Conservation (phyloP, 2,329 filamentous ascomycete genomes). For the Aspergillus pseudoglaucus region DNA sequence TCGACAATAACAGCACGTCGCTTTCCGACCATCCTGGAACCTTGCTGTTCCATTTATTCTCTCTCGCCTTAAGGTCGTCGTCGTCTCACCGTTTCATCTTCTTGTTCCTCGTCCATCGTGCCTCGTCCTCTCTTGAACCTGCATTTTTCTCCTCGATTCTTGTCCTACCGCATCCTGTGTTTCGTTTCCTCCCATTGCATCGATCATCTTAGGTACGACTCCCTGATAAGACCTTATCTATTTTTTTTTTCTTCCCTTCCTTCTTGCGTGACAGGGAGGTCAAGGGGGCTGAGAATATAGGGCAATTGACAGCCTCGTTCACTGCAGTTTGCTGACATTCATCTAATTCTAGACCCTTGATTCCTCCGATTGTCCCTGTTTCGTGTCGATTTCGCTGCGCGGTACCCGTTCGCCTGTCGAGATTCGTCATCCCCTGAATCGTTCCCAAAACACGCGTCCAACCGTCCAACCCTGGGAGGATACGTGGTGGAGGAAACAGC, state of each 20-base stretch:
- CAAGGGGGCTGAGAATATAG: too few species aligned
- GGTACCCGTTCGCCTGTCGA: conserved; percentile 5
- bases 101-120: conserved; percentile 20
- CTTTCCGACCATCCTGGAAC: conserved; percentile 18
- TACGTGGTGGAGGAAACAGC: conserved; percentile 2
- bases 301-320: too few species aligned
- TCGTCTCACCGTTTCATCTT: conserved; percentile 17
- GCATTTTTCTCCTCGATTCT: conserved; percentile 13
- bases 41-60: conserved; percentile 15
- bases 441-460: conserved; percentile 9
- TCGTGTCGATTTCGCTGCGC: conserved; percentile 4
- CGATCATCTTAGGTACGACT: conserved; percentile 24
- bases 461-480: conserved; percentile 3
- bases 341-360: background rate
- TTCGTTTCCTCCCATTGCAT: conserved; percentile 19
- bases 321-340: background rate
- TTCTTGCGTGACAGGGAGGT: background rate
- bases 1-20: conserved; percentile 20
- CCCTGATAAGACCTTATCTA: conserved; percentile 26
- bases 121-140: conserved; percentile 18
- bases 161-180: background rate
- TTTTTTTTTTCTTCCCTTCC: conserved; percentile 5
- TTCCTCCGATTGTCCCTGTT: background rate
- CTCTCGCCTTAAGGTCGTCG: conserved; percentile 8
- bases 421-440: conserved; percentile 8